Conservation (phyloP, 2,329 filamentous ascomycete genomes). For the Fusarium brevicatenulatum region DNA sequence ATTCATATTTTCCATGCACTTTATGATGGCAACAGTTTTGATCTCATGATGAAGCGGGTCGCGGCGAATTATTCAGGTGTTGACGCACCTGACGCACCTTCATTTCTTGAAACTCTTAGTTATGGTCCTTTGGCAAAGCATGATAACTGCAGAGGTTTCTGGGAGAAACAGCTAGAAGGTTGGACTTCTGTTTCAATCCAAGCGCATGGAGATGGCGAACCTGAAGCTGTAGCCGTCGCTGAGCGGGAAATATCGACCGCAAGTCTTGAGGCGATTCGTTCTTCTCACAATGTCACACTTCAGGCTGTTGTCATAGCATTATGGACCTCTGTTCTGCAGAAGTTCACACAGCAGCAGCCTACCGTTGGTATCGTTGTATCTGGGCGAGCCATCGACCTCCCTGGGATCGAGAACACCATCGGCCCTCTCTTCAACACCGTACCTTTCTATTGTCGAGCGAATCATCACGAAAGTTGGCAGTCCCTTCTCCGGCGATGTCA, state of each 20-base stretch:
- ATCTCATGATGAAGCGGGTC: constrained; percentile 71
- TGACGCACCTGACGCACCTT: constrained; percentile 52
- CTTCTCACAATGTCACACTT: constrained; percentile 75
- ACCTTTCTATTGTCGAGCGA: constrained; percentile 69
- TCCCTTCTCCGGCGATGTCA: constrained; percentile 73
- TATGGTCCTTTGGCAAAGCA: constrained; percentile 72
- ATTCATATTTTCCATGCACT: constrained; percentile 85
- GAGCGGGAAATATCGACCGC: constrained; percentile 50
- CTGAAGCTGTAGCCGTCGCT: constrained; percentile 5
- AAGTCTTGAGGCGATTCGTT: constrained; percentile 63
- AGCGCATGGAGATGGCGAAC: constrained; percentile 1
- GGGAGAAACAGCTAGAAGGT: constrained; percentile 66
- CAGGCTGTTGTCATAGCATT: constrained; percentile 81
- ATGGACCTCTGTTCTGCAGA: constrained; percentile 73
- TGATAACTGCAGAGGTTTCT: constrained; percentile 66
- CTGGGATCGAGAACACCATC: constrained; percentile 72
- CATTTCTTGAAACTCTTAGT: constrained; percentile 74
- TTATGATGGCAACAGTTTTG: constrained; percentile 86
- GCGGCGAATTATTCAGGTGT: constrained; percentile 32
- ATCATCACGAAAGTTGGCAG: constrained; percentile 63
- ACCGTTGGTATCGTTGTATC: constrained; percentile 81
- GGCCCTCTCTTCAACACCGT: constrained; percentile 93
- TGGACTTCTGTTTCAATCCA: constrained; percentile 39
- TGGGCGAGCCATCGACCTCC: constrained; percentile 76
- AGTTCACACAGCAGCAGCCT: constrained; percentile 57